Base-by-base conservation (phyloP, 2,329 filamentous ascomycete species). In the Aspergillus sp. region DNA sequence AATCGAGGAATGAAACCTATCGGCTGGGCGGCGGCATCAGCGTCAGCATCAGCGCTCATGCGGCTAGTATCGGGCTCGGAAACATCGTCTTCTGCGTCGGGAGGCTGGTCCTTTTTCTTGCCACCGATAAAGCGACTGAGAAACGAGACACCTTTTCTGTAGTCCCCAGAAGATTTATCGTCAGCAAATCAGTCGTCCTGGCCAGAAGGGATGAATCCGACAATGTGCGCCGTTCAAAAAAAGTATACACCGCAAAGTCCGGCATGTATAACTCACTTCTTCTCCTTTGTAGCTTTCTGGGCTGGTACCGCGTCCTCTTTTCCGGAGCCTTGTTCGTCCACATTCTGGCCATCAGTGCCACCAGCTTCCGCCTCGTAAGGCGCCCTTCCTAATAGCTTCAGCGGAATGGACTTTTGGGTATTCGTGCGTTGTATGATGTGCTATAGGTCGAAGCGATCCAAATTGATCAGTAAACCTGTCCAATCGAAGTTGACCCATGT, bases 111-210 rank as follows among this genome's bases (percentile, higher is more conserved):
- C 62, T 86, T 88, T 68, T 85, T 94, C 72, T 88, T 89, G 50
- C 76, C 78, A 51, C 79, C 77, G 58, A 87, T 86, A 66, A 97
- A 77, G 46, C 89, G 86, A 66, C 88, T 94, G 29, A 98, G 79
- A 63, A 98, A 95, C 9, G 89, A 95, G 12, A 85, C 81, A 29
- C 86, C 85, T 72, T 95, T 96, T 67, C 86, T 94, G 59, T 60
- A 57, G 9, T 32, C 49, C 46, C 32, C 9, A 44, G 51, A 41
- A 29, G 41, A 47, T 50, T 27, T 39, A 27, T 9, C 26, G 36
- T 39, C 36, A 39, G 36, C 36, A 19, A 39, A 39, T 19, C 9
- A 19, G 12, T 39, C 7, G 36, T 39, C 19, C 8, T 39, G 36
- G 36, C 27, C 7, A 39, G 48, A 42, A 38, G 45, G 12, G 19